These are phyloP conservation scores for Sporobolomyces pararoseus DNA, from an alignment of 768 basidiomycete species.

Conservation along the genomic window DNA sequence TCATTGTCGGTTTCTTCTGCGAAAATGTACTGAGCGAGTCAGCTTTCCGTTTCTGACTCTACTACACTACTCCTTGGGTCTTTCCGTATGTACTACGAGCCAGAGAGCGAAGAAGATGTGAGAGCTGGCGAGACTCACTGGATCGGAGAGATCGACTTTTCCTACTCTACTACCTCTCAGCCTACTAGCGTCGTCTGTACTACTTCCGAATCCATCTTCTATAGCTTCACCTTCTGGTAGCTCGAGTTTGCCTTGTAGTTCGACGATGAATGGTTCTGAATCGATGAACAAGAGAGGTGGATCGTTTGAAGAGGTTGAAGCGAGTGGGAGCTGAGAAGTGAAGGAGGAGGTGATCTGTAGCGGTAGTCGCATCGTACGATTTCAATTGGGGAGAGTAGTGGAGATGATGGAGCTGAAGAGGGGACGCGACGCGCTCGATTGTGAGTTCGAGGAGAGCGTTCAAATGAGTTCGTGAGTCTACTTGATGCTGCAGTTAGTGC, in stretches of 20 bases:
- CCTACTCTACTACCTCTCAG: conserved; percentile 38
- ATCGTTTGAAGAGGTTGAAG: conserved; percentile 3
- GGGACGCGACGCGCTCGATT: too few relatives aligned
- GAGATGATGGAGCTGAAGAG: not conserved
- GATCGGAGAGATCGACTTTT: conserved; percentile 42
- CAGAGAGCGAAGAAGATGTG: not conserved
- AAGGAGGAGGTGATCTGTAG: not conserved
- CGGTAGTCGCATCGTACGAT: conserved; percentile 4
- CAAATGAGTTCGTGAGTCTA: too few relatives aligned
- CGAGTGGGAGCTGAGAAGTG: not conserved
- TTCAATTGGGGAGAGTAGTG: too few relatives aligned
- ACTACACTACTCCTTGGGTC: not conserved
- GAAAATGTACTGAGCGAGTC: not conserved
- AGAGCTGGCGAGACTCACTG: conserved; percentile 23
- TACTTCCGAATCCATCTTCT: conserved; percentile 2
- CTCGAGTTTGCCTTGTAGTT: conserved; percentile 44
- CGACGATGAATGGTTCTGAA: conserved; percentile 43
- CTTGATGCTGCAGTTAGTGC: too few relatives aligned
- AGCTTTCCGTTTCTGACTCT: not conserved
- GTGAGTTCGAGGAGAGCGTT: too few relatives aligned
- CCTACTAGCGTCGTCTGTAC: not conserved
- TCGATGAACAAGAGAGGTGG: conserved; percentile 41
- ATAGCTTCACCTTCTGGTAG: conserved; percentile 8
- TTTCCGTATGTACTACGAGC: not conserved
- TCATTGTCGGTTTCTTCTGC: conserved; percentile 42